Base-by-base conservation (phyloP, 495 filamentous ascomycete genomes). In the Aspergillus wentii region DNA sequence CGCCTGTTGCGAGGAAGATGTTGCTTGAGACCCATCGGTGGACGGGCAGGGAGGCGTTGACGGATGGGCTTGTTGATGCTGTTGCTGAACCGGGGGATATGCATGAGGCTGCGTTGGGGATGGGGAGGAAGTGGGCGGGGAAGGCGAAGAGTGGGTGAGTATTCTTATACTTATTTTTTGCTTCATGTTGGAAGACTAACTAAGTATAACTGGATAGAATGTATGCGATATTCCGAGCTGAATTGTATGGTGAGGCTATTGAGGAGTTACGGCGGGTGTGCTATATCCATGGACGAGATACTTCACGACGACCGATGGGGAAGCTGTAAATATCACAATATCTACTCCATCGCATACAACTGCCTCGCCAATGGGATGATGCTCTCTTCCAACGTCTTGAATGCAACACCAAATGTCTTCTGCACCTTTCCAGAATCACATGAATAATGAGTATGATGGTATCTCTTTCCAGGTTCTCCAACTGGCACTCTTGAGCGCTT, bases 1-100 rank as follows among this genome's bases (percentile, higher is more conserved):
- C 69, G 27, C 59, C 67, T 16, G 44, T 76, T 16, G 68, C 72
- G 16, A 52, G 67, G 2, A 71, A 73, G 43, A 72, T 76, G 68
- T 47, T 76, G 1, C 48, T 74, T 4, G 69, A 74, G 46, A 71
- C 68, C 6, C 62, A 76, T 38, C 59, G 43, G 32, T 76, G 69
- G 69, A 76, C 72, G 3, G 69, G 63, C 0, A 51, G 61, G 33
- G 62, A 71, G 44, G 71, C 72, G 8, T 29, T 71, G 19, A 50
- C 57, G 30, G 72, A 74, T 49, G 71, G 67, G 0, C 61, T 76
- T 45, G 69, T 76, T 1, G 69, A 76, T 51, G 60, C 51, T 18
- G 40, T 72, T 38, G 67, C 67, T 1, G 59, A 62, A 29, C 68
- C 68, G 18, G 64, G 64, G 18, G 38, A 62, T 25, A 73, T 74